Evolutionary conservation across 2,329 filamentous ascomycete species (phyloP), one percentile per base, ranked within the genome.

Genomic region (Eutypa lata): DNA sequence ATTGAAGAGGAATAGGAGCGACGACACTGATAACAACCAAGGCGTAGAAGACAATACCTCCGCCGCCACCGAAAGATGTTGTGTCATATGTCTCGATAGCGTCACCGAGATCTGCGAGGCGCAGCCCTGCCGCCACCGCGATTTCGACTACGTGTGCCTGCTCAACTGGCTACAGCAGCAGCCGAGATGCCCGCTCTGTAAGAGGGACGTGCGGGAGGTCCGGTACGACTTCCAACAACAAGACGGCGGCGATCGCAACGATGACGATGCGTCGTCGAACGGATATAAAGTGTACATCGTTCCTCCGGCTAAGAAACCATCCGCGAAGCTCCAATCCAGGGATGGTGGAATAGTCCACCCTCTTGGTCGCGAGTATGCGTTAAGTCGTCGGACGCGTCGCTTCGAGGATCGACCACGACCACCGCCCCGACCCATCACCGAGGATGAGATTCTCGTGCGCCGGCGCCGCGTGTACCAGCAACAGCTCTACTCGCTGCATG

Each of bases 71-170:
- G 64, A 68, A 49, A 73, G 80, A 57, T 83, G 80, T 64, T 97
- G 92, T 70, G 90, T 95, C 57, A 94, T 97, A 69, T 97, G 92
- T 70, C 84, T 97, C 55, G 89, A 93, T 52, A 66, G 74, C 50
- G 78, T 96, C 64, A 83, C 84, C 10, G 89, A 94, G 62, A 73
- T 82, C 49, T 91, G 89, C 57, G 77, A 87, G 48, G 83, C 89
- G 7, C 74, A 80, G 19, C 91, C 92, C 7, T 97, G 92, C 75
- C 80, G 82, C 42, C 92, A 97, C 74, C 73, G 77, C 53, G 84
- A 86, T 60, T 96, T 95, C 68, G 91, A 97, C 75, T 95, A 91
- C 65, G 69, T 90, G 13, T 97, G 92, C 69, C 80, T 96, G 6
- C 73, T 87, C 21, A 91, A 81, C 71, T 97, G 93, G 92, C 76